phyloP scores from a whole-genome alignment of 23 red algal genomes.

The Gracilaria gracilis region DNA sequence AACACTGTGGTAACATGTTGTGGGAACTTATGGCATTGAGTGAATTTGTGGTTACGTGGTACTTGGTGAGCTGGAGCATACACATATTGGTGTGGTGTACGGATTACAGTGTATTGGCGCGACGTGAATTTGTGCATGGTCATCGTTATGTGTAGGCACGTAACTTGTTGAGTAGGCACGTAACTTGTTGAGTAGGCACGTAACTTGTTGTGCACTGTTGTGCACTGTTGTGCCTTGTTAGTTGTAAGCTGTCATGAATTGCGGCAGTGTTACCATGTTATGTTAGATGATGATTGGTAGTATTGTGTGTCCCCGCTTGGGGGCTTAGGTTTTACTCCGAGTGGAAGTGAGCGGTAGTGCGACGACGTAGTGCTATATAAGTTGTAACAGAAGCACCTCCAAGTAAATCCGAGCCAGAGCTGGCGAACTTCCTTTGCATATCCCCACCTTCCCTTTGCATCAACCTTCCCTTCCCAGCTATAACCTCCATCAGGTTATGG shows the following conservation, averaged over 20 bases:
- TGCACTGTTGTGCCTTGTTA: not conserved
- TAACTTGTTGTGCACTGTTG: constrained; percentile 9
- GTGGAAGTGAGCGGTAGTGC: too few relatives aligned
- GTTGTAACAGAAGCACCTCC: too few relatives aligned
- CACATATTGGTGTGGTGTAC: too few relatives aligned
- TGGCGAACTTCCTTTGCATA: constrained; percentile 21
- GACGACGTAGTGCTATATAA: too few relatives aligned
- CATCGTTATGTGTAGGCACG: not conserved
- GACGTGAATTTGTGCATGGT: not conserved
- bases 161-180: not conserved
- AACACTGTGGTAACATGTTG: too few relatives aligned
- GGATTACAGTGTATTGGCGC: too few relatives aligned
- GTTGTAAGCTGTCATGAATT: not conserved
- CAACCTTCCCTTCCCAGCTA: not conserved
- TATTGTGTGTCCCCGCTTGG: too few relatives aligned
- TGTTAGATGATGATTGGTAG: not conserved
- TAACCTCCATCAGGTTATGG: not conserved
- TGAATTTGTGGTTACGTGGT: too few relatives aligned
- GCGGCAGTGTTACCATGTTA: constrained; percentile 1
- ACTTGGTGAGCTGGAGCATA: too few relatives aligned
- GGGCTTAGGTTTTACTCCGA: too few relatives aligned
- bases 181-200: not conserved
- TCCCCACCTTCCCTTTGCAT: not conserved
- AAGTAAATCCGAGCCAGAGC: not conserved
- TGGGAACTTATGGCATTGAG: too few relatives aligned